Evolutionary conservation across 2,329 filamentous ascomycete species (phyloP).

Genomic region (Domatiomyces globalis): DNA sequence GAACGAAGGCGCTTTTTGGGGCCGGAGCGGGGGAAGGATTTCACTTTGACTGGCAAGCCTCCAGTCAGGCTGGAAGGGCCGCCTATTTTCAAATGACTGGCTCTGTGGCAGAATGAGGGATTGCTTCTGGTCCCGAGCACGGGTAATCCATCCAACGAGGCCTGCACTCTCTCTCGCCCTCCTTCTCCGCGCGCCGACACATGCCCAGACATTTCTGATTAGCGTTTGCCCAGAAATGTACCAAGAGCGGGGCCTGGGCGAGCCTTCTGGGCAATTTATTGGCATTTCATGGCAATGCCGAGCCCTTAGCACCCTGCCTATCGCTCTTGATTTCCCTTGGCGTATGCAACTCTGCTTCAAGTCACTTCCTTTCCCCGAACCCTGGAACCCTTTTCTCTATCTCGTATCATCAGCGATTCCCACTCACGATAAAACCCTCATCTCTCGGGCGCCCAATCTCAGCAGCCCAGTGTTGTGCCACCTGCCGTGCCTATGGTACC

Average conservation of each 20-base stretch:
- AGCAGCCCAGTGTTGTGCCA: too few relatives aligned
- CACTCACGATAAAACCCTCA: too few relatives aligned
- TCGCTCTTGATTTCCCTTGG: not conserved
- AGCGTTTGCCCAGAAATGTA: not conserved
- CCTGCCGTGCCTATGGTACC: too few relatives aligned
- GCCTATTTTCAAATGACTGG: not conserved
- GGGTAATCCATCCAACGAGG: not conserved
- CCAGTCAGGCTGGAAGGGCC: too few relatives aligned
- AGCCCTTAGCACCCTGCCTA: not conserved
- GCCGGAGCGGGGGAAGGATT: not conserved
- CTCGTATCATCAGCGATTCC: not conserved
- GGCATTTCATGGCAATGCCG: not conserved
- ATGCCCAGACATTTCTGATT: not conserved
- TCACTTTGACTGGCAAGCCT: not conserved
- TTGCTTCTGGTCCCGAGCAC: not conserved
- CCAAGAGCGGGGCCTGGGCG: not conserved
- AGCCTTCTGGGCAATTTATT: not conserved
- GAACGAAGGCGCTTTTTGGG: not conserved
- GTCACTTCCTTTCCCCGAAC: not conserved
- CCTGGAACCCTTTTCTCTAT: not conserved
- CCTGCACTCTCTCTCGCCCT: too few relatives aligned
- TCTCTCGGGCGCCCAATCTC: too few relatives aligned
- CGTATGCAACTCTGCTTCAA: not conserved
- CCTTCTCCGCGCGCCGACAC: not conserved
- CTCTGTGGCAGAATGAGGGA: not conserved